Percentiles rank a stretch among this genome's conserved stretches.
These are phyloP conservation scores for Stephanocyclus meneghinianus DNA, from an alignment of 352 stramenopile species.

Conservation along the genomic window DNA sequence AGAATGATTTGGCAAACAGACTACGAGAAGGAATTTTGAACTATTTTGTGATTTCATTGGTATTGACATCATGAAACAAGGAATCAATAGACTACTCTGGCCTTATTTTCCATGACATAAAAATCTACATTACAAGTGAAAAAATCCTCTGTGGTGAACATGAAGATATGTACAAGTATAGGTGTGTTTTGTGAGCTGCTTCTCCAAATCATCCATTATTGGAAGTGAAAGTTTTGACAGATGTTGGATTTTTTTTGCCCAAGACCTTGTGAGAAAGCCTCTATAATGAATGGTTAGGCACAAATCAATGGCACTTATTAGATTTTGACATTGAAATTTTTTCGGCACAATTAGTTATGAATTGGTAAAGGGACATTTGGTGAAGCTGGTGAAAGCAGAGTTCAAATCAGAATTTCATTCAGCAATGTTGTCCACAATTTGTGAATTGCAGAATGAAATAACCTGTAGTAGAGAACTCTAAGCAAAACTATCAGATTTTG, in stretches of 20 bases:
- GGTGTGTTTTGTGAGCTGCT: constrained; percentile 11
- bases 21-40: constrained; percentile 43
- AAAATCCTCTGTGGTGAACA: constrained; percentile 32
- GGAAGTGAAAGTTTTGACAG: constrained; percentile 32
- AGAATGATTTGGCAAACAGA: constrained; percentile 42
- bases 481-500: not conserved
- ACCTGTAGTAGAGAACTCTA: not conserved
- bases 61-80: constrained; percentile 21
- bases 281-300: constrained; percentile 23
- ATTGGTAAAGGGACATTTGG: constrained; percentile 29
- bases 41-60: constrained; percentile 26
- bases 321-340: constrained; percentile 30
- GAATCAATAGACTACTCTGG: constrained; percentile 35
- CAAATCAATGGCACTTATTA: constrained; percentile 29
- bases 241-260: constrained; percentile 45
- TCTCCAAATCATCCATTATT: constrained; percentile 5
- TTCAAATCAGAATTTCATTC: not conserved
- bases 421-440: not conserved
- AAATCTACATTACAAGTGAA: constrained; percentile 40
- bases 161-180: not conserved
- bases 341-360: constrained; percentile 21
- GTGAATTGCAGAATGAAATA: not conserved
- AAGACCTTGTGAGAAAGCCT: constrained; percentile 26
- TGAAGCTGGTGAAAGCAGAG: constrained; percentile 24
- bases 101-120: constrained; percentile 27